Evolutionary conservation across 2,329 filamentous ascomycete genomes (phyloP).

Genomic region (Pyrenochaeta sp.): DNA sequence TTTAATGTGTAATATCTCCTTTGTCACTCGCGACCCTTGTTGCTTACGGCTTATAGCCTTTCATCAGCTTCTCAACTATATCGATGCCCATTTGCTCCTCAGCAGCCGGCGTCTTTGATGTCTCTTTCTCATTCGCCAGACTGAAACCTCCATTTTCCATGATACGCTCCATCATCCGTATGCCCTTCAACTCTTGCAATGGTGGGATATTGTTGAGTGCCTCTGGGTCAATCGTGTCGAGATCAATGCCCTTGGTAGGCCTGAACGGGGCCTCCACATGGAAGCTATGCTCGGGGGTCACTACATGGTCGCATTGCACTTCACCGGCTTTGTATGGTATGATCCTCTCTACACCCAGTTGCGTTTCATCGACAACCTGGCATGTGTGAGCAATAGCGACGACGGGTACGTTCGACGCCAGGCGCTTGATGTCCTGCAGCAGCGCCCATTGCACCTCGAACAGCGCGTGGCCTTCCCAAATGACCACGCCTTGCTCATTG

Average conservation of each 20-base stretch:
- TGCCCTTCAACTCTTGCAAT: conserved; percentile 47
- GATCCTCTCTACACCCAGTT: conserved; percentile 28
- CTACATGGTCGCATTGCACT: conserved; percentile 53
- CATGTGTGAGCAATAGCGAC: conserved; percentile 53
- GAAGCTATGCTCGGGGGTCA: conserved; percentile 48
- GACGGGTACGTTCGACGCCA: conserved; percentile 36
- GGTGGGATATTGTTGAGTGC: conserved; percentile 52
- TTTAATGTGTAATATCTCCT: neutral
- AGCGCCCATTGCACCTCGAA: conserved; percentile 58
- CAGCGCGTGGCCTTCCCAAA: conserved; percentile 53
- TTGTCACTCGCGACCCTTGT: neutral
- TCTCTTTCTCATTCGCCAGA: conserved; percentile 11
- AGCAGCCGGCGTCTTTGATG: conserved; percentile 14
- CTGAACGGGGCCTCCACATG: conserved; percentile 42
- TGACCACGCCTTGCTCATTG: conserved; percentile 48
- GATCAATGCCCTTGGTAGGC: conserved; percentile 50
- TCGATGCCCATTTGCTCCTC: conserved; percentile 46
- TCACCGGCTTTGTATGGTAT: conserved; percentile 46
- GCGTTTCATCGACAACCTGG: conserved; percentile 50
- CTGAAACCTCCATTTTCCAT: conserved; percentile 34
- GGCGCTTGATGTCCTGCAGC: conserved; percentile 45
- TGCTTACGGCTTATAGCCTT: conserved; percentile 29
- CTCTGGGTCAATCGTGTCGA: conserved; percentile 46
- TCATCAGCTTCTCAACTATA: conserved; percentile 46
- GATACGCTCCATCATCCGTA: conserved; percentile 47